Conservation (phyloP, 2,329 filamentous ascomycete genomes). For the Paramyrothecium roridum region DNA sequence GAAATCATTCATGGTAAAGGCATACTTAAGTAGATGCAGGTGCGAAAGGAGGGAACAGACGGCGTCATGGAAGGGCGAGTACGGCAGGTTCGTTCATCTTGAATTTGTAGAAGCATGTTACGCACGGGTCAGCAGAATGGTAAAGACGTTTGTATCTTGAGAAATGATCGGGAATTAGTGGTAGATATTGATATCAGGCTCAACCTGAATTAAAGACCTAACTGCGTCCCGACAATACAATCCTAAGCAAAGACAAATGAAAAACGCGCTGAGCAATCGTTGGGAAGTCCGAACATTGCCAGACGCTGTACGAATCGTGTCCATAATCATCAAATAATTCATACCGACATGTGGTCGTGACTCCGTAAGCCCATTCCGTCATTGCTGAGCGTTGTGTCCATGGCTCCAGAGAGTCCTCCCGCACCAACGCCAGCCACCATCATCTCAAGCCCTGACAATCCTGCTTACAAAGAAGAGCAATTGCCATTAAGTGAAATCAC, state of each 20-base stretch:
- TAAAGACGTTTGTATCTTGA: too few species aligned
- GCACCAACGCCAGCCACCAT: constrained; percentile 31
- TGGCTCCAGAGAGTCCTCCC: background rate
- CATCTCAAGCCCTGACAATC: constrained; percentile 58
- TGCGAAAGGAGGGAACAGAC: too few species aligned
- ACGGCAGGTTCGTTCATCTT: too few species aligned
- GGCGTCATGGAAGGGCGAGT: too few species aligned
- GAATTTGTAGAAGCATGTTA: too few species aligned
- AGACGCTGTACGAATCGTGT: background rate
- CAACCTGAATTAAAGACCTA: too few species aligned
- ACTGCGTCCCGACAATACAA: too few species aligned
- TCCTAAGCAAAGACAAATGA: background rate
- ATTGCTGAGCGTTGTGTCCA: background rate
- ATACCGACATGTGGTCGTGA: background rate
- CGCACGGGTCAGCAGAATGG: too few species aligned
- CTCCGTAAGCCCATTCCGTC: background rate
- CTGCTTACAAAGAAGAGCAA: constrained; percentile 59
- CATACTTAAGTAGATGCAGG: too few species aligned
- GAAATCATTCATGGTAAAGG: too few species aligned
- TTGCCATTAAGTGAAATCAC: constrained; percentile 8
- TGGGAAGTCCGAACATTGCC: background rate
- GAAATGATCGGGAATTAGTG: too few species aligned
- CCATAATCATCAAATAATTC: background rate
- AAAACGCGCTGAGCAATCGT: background rate
- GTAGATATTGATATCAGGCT: too few species aligned